Evolutionary conservation across 345 rosid genomes (phyloP).

Genomic region (Iberis pinnata): DNA sequence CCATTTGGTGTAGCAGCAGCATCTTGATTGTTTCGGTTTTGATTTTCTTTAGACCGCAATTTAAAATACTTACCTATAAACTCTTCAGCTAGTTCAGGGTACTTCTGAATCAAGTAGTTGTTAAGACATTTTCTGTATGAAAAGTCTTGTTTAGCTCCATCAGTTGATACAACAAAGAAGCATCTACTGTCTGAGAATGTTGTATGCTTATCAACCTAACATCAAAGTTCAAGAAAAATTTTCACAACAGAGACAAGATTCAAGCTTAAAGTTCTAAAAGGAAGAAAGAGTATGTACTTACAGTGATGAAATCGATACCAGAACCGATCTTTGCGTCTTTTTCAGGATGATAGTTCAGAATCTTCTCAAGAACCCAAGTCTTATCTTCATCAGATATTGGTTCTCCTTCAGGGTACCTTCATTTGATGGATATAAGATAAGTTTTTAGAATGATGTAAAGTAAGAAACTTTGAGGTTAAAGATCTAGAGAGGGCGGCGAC

Average conservation of each 20-base stretch:
- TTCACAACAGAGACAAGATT: conserved; percentile 6
- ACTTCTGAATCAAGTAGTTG: conserved; percentile 49
- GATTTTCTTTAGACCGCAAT: conserved; percentile 34
- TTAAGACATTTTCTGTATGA: conserved; percentile 73
- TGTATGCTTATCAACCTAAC: conserved; percentile 61
- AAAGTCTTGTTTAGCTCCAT: conserved; percentile 64
- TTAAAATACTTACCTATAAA: conserved; percentile 57
- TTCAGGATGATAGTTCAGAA: conserved; percentile 71
- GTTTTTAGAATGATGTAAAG: conserved; percentile 9
- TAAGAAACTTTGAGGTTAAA: no score
- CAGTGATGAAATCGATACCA: conserved; percentile 70
- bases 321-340: conserved; percentile 62
- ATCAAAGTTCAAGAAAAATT: neutral
- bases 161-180: conserved; percentile 61
- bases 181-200: conserved; percentile 57
- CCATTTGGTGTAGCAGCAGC: conserved; percentile 7
- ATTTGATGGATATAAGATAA: conserved; percentile 25
- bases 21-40: conserved; percentile 32
- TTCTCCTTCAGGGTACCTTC: conserved; percentile 78
- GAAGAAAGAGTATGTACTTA: conserved; percentile 29
- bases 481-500: no score
- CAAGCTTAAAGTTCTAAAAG: conserved; percentile 5
- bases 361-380: conserved; percentile 47
- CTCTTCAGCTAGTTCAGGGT: conserved; percentile 52
- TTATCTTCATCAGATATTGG: conserved; percentile 64